Percentiles rank a stretch among this genome's conserved stretches.
Evolutionary conservation across 805 yeast genomes (phyloP).

Genomic region (Spathaspora hagerdaliae): DNA sequence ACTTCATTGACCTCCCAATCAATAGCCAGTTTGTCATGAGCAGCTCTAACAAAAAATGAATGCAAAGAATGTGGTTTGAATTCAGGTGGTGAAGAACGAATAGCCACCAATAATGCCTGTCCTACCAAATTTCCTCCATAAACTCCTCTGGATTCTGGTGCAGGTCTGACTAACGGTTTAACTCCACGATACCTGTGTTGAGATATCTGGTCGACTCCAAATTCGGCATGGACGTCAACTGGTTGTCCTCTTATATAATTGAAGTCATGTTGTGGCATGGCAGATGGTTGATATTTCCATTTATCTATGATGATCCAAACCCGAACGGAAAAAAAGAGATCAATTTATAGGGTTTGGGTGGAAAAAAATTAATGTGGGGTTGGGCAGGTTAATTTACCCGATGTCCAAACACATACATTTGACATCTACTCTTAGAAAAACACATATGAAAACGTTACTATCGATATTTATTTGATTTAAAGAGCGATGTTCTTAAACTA

Average conservation of each 20-base stretch:
- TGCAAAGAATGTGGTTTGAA: conserved; percentile 35
- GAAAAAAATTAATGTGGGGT: no score
- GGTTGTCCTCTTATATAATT: conserved; percentile 5
- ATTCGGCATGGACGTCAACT: conserved; percentile 10
- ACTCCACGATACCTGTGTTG: conserved; percentile 13
- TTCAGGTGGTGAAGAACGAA: conserved; percentile 21
- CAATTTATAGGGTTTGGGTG: no score
- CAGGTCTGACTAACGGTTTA: conserved; percentile 22
- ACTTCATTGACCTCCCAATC: conserved; percentile 29
- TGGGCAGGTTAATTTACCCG: no score
- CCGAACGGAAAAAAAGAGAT: no score
- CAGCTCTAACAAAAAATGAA: conserved; percentile 25
- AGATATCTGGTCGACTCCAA: conserved; percentile 16
- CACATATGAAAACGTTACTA: no score
- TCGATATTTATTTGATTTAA: no score
- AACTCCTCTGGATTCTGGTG: conserved; percentile 21
- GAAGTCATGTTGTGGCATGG: neutral
- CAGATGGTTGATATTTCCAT: no score
- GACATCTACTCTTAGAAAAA: no score
- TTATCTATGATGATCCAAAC: no score
- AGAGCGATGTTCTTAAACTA: no score
- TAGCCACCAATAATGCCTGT: conserved; percentile 33
- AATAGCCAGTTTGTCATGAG: conserved; percentile 11
- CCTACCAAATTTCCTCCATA: conserved; percentile 34
- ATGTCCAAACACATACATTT: no score